Evolutionary conservation across 2,329 filamentous ascomycete genomes (phyloP).

Genomic region (Coniochaeta hoffmannii): DNA sequence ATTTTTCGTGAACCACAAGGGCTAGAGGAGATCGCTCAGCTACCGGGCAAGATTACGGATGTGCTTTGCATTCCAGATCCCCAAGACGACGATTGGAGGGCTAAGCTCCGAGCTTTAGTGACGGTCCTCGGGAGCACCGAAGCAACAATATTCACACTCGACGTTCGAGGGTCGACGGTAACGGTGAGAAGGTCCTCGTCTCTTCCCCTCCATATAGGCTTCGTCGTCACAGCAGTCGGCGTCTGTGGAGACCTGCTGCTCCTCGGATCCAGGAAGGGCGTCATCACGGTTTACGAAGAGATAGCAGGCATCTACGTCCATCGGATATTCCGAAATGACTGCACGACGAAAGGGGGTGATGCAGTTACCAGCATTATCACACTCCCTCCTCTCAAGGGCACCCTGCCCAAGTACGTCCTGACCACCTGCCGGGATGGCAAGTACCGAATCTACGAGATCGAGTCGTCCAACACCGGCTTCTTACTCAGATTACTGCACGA

Average conservation of each 20-base stretch:
- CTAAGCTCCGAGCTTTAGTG: constrained; percentile 26
- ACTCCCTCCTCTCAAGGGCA: constrained; percentile 25
- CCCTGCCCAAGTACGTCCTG: constrained; percentile 41
- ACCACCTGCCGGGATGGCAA: constrained; percentile 72
- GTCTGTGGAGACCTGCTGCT: constrained; percentile 34
- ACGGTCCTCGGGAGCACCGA: constrained; percentile 37
- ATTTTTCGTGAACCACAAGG: constrained; percentile 25
- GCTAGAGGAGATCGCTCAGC: constrained; percentile 26
- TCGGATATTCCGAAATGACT: constrained; percentile 25
- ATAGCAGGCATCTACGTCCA: constrained; percentile 18
- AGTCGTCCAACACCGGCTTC: constrained; percentile 13
- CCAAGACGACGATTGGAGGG: background rate
- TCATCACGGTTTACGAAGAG: constrained; percentile 29
- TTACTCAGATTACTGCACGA: constrained; percentile 53
- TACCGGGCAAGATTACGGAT: constrained; percentile 43
- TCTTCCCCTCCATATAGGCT: constrained; percentile 36
- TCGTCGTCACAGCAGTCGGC: constrained; percentile 40
- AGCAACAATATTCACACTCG: constrained; percentile 34
- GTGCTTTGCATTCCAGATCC: constrained; percentile 33
- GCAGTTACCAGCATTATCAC: constrained; percentile 61
- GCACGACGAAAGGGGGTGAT: constrained; percentile 37
- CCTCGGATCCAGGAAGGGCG: constrained; percentile 47
- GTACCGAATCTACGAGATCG: constrained; percentile 56
- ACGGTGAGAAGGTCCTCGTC: constrained; percentile 17
- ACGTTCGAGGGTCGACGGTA: constrained; percentile 17